These are phyloP conservation scores for Solanum pimpinellifolium DNA, from an alignment of 257 asterid genomes.

Conservation along the genomic window DNA sequence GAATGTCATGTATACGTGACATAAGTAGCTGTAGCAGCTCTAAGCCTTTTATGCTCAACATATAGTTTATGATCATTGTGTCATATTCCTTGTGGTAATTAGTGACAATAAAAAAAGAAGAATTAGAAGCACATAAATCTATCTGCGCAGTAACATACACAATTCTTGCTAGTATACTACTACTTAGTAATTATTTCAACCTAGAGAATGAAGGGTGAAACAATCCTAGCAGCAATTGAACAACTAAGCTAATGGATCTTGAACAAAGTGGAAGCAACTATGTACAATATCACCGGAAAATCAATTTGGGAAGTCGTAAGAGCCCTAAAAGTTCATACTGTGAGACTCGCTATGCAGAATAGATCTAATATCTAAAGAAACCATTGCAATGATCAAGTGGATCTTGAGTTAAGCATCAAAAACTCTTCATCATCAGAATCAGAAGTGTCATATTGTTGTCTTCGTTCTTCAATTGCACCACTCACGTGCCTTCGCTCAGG, in stretches of 20 bases:
- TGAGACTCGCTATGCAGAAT: neutral
- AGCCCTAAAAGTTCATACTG: neutral
- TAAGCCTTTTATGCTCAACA: neutral
- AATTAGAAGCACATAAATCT: neutral
- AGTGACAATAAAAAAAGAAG: neutral
- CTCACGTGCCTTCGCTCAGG: constrained; percentile 33
- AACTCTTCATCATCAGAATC: constrained; percentile 47
- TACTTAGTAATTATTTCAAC: neutral
- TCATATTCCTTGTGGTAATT: neutral
- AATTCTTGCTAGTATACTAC: neutral
- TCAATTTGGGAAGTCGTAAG: neutral
- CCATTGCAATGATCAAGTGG: neutral
- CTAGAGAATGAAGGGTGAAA: neutral
- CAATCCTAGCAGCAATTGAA: neutral
- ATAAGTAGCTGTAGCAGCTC: neutral
- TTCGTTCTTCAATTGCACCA: constrained; percentile 39
- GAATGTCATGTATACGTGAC: neutral
- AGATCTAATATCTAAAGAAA: neutral
- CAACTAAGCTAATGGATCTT: neutral
- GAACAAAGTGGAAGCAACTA: neutral
- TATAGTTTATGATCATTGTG: neutral
- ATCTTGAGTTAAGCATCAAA: neutral
- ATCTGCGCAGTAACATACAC: neutral
- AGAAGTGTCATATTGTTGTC: constrained; percentile 28
- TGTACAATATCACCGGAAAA: neutral